phyloP scores from a whole-genome alignment of 768 basidiomycete genomes.

The Cyclocybe cylindracea region DNA sequence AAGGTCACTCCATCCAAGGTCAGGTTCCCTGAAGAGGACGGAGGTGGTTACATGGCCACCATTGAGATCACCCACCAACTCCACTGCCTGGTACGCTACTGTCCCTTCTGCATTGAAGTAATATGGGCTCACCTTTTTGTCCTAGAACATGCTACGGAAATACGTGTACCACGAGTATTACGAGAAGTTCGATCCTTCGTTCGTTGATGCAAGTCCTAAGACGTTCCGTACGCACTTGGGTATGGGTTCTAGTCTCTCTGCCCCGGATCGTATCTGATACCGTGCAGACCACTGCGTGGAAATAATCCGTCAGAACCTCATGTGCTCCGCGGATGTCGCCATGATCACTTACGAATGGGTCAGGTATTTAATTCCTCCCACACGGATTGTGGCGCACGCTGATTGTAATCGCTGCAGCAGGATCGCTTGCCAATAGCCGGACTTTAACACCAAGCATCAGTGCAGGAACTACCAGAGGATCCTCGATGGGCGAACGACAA shows the following conservation, averaged over 20 bases:
- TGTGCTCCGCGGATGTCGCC: slow-evolving; percentile 9
- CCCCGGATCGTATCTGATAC: background rate
- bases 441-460: slow-evolving; percentile 9
- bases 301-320: slow-evolving; percentile 9
- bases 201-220: slow-evolving; percentile 1
- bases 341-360: slow-evolving; percentile 14
- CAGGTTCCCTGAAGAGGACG: background rate
- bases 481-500: slow-evolving; percentile 2
- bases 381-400: background rate
- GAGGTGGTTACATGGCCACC: slow-evolving; percentile 8
- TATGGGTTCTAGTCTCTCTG: background rate
- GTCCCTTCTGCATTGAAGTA: background rate
- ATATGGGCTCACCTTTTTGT: background rate
- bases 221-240: slow-evolving; percentile 7
- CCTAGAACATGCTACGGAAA: slow-evolving; percentile 9
- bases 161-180: slow-evolving; percentile 6
- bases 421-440: slow-evolving; percentile 9
- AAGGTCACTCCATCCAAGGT: slow-evolving; percentile 5
- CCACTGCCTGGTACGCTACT: slow-evolving; percentile 4
- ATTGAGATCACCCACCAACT: slow-evolving; percentile 5
- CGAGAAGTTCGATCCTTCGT: slow-evolving; percentile 5
- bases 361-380: background rate
- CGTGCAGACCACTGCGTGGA: slow-evolving; percentile 9
- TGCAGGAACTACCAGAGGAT: slow-evolving; percentile 10
- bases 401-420: background rate